These are phyloP conservation scores for Metarhizium sp. DNA, from an alignment of 2,329 filamentous ascomycete genomes.

Conservation along the genomic window DNA sequence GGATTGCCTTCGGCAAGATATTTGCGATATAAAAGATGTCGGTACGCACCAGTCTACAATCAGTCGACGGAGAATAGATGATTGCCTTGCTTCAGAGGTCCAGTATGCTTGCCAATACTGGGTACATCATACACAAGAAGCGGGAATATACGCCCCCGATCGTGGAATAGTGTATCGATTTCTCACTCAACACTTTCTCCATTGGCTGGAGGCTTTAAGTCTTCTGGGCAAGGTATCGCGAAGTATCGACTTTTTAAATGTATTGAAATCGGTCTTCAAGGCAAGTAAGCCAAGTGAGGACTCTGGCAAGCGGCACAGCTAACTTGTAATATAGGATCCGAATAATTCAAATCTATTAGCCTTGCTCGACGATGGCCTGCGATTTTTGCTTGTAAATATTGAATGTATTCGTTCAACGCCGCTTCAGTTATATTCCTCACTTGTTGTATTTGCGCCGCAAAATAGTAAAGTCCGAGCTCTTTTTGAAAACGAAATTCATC, in stretches of 20 bases:
- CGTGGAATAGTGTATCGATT: constrained; percentile 17
- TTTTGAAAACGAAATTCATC: background rate
- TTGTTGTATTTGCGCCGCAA: background rate
- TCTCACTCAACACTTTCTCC: constrained; percentile 26
- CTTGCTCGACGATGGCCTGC: background rate
- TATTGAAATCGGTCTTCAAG: background rate
- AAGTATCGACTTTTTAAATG: background rate
- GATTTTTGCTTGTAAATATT: background rate
- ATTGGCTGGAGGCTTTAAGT: constrained; percentile 31
- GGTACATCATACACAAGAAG: constrained; percentile 16
- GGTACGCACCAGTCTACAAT: background rate
- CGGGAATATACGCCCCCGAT: constrained; percentile 12
- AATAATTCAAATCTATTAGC: background rate
- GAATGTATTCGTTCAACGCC: background rate
- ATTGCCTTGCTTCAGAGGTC: constrained; percentile 18
- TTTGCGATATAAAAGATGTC: background rate
- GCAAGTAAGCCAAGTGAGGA: background rate
- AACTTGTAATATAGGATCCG: background rate
- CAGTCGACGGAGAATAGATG: background rate
- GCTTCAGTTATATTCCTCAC: background rate
- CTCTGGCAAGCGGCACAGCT: background rate
- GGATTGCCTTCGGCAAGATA: background rate
- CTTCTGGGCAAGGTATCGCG: constrained; percentile 16
- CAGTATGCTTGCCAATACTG: constrained; percentile 34
- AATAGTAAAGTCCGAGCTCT: background rate